These are phyloP conservation scores for Byssoonygena ceratinophila DNA, from an alignment of 2,329 filamentous ascomycete genomes.

Conservation along the genomic window DNA sequence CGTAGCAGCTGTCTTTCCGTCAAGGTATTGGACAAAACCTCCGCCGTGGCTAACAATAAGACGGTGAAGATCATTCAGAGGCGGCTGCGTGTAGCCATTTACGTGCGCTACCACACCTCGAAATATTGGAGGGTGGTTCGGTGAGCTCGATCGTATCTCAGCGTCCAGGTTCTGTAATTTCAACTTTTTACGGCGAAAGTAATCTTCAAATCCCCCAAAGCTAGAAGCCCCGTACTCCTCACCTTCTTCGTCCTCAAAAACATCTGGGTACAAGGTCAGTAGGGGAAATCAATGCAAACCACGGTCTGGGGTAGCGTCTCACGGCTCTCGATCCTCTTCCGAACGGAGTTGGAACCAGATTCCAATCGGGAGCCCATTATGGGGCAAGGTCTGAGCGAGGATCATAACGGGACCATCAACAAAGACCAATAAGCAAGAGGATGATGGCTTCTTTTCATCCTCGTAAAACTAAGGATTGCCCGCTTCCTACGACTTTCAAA, in stretches of 20 bases:
- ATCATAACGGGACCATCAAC: conserved; percentile 11
- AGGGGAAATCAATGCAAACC: background rate
- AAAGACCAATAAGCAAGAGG: background rate
- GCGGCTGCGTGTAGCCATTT: conserved; percentile 91
- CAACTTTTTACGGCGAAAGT: conserved; percentile 90
- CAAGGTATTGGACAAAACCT: conserved; percentile 85
- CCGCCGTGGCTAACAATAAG: conserved; percentile 90
- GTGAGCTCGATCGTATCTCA: conserved; percentile 58
- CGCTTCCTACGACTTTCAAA: too few species aligned
- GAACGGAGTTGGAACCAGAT: conserved; percentile 48
- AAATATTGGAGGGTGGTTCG: conserved; percentile 73
- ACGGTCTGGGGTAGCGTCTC: conserved; percentile 20
- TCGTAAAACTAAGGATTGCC: background rate
- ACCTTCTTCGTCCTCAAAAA: conserved; percentile 68
- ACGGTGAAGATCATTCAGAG: conserved; percentile 74
- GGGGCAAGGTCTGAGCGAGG: conserved; percentile 6
- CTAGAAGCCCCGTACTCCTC: conserved; percentile 82
- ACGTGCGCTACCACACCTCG: conserved; percentile 83
- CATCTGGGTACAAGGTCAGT: conserved; percentile 38
- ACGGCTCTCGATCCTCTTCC: conserved; percentile 54
- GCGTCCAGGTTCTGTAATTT: conserved; percentile 93
- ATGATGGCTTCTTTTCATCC: background rate
- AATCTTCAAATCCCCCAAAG: conserved; percentile 84
- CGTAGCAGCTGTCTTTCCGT: conserved; percentile 87
- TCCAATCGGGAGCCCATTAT: conserved; percentile 54